phyloP scores from a whole-genome alignment of 2,329 filamentous ascomycete species.

The Penicillium capsulatum region DNA sequence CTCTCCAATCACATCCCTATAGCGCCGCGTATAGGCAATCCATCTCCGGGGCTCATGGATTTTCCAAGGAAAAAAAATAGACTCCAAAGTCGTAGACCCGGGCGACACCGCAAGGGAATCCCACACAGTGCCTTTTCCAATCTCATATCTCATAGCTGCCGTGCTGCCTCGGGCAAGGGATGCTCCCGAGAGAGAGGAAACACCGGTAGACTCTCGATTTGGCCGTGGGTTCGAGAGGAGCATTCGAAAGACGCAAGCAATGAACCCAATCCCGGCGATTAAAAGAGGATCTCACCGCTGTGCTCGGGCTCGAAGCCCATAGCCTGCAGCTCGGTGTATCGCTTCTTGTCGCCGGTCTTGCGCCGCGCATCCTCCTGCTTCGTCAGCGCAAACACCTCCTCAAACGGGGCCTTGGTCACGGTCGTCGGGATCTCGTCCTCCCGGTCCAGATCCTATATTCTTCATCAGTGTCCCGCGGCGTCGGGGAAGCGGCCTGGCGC shows the following conservation, averaged over 20 bases:
- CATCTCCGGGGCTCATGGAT: not conserved
- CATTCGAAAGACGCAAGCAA: constrained; percentile 4
- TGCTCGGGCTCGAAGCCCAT: constrained; percentile 88
- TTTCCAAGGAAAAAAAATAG: not conserved
- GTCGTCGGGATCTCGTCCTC: constrained; percentile 79
- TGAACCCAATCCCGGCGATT: constrained; percentile 22
- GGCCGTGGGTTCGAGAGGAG: not conserved
- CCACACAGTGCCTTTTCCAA: too few relatives aligned
- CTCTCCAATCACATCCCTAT: too few relatives aligned
- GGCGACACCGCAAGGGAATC: too few relatives aligned
- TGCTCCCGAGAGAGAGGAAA: too few relatives aligned
- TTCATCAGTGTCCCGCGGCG: not conserved
- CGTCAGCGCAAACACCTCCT: constrained; percentile 67
- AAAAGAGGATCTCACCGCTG: constrained; percentile 68
- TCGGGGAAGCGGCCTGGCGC: not conserved
- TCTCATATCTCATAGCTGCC: too few relatives aligned
- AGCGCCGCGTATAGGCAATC: too few relatives aligned
- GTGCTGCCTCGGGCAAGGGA: too few relatives aligned
- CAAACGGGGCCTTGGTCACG: constrained; percentile 62
- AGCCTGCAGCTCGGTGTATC: constrained; percentile 65
- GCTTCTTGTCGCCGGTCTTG: constrained; percentile 68
- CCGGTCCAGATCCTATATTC: constrained; percentile 73
- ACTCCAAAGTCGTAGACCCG: not conserved
- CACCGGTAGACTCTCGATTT: too few relatives aligned
- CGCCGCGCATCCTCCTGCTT: constrained; percentile 66